Evolutionary conservation across 116 monocot genomes (phyloP), one percentile per base, ranked within the genome.

Genomic region (Thalassia testudinum): DNA sequence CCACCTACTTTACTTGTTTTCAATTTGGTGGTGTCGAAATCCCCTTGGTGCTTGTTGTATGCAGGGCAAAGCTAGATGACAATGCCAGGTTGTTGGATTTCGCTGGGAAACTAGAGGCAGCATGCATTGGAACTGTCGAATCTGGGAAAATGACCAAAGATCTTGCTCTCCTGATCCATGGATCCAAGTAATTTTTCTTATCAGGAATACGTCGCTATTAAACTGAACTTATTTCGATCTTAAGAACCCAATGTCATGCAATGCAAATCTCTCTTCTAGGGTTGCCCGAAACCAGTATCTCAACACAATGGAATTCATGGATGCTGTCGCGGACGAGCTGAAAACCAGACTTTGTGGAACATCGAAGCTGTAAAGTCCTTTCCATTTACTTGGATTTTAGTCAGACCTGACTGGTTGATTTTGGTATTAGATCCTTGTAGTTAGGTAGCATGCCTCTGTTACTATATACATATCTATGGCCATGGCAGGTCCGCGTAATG

Each of bases 131-230:
- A 59, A 60, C 83, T 43, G 92, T 92, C 29, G 92, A 92, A 43
- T 80, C 92, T 54, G 92, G 87, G 50, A 92, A 86, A 67, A 92
- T 92, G 92, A 92, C 92, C 24, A 92, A 92, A 54, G 92, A 92
- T 78, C 92, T 92, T 52, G 92, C 86, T 11, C 77, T 92, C 44
- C 70, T 92, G 24, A 78, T 83, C 75, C 92, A 92, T 63, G 92
- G 92, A 75, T 59, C 88, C 50, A 76, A 72, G 83, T 88, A 45
- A n/a, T 45, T 2, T 45, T n/a, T 20, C 15, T 29, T n/a, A n/a
- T n/a, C n/a, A n/a, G n/a, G n/a, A n/a, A n/a, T n/a, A n/a, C 24
- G 27, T 15, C 21, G 11, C 3, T 38, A 21, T 12, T 20, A 24
- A 37, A 23, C 40, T 10, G 40, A 20, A 47, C 47, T 15, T 21